Evolutionary conservation across 208 protist species (phyloP).

Genomic region (Trypanosoma mega): DNA sequence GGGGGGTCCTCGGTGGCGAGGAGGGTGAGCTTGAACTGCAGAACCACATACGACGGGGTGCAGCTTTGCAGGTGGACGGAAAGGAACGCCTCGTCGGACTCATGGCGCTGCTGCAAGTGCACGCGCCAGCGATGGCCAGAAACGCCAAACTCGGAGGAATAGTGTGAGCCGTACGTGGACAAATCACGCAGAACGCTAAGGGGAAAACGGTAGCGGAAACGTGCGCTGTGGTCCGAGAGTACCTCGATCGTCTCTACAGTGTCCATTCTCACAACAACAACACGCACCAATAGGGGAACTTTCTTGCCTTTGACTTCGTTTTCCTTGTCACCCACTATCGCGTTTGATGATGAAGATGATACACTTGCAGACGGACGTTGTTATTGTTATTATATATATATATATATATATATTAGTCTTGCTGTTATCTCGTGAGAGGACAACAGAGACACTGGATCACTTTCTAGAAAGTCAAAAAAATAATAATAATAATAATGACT

Average conservation of each 20-base stretch:
- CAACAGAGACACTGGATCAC: no score
- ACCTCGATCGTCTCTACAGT: conserved; percentile 64
- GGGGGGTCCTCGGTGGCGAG: conserved; percentile 63
- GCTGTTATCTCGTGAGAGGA: no score
- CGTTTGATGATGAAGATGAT: no score
- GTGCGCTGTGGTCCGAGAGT: conserved; percentile 57
- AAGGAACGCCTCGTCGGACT: conserved; percentile 49
- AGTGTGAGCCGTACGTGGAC: conserved; percentile 57
- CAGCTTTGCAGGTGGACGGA: conserved; percentile 86
- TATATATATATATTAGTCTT: no score
- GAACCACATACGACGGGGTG: conserved; percentile 33
- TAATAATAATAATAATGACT: no score
- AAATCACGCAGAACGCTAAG: conserved; percentile 66
- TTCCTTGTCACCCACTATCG: no score
- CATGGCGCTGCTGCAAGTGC: conserved; percentile 69
- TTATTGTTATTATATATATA: no score
- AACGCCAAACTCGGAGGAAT: conserved; percentile 81
- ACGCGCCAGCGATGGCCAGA: conserved; percentile 77
- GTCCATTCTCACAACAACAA: conserved; percentile 35
- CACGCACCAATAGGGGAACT: background rate
- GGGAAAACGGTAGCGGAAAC: conserved; percentile 80
- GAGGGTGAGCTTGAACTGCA: conserved; percentile 78
- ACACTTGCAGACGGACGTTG: no score
- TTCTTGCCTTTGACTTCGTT: no score
- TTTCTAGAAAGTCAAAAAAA: no score